Percentiles rank a stretch among this genome's conserved stretches.
Evolutionary conservation across 306 rosid genomes (phyloP).

Genomic region (Cucurbita pepo): DNA sequence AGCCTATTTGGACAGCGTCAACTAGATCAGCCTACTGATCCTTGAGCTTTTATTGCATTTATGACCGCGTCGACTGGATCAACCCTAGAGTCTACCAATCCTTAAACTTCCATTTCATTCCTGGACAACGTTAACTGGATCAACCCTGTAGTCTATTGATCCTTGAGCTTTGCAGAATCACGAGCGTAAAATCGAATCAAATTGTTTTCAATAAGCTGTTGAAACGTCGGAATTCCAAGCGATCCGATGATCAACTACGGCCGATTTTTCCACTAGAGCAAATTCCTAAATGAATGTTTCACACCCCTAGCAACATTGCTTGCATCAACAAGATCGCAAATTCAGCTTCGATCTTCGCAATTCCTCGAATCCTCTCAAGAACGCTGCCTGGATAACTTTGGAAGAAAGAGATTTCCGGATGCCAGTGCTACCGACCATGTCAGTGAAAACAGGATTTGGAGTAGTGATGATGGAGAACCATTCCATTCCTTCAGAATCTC

Average conservation of each 20-base stretch:
- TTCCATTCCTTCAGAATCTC: slow-evolving; percentile 65
- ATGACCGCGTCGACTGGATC: no score
- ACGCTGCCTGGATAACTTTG: background rate
- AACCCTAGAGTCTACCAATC: no score
- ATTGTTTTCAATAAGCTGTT: slow-evolving; percentile 80
- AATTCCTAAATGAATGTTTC: slow-evolving; percentile 48
- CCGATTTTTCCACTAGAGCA: slow-evolving; percentile 48
- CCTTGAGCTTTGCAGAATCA: slow-evolving; percentile 79
- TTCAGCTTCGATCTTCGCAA: slow-evolving; percentile 66
- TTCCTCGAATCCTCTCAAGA: slow-evolving; percentile 67
- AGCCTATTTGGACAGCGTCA: no score
- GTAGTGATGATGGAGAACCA: slow-evolving; percentile 47
- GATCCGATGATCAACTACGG: slow-evolving; percentile 76
- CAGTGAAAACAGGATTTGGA: slow-evolving; percentile 34
- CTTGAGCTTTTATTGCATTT: no score
- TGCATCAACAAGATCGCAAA: no score
- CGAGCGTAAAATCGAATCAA: slow-evolving; percentile 93
- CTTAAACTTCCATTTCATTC: no score
- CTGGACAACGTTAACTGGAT: no score
- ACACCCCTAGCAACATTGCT: slow-evolving; percentile 49
- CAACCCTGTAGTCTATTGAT: no score
- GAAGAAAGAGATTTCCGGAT: no score
- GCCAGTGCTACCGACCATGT: background rate
- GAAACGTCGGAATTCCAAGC: slow-evolving; percentile 81
- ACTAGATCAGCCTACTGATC: no score